Evolutionary conservation across 495 filamentous ascomycete genomes (phyloP).

Genomic region (Lasiosphaeriaceae sp.): DNA sequence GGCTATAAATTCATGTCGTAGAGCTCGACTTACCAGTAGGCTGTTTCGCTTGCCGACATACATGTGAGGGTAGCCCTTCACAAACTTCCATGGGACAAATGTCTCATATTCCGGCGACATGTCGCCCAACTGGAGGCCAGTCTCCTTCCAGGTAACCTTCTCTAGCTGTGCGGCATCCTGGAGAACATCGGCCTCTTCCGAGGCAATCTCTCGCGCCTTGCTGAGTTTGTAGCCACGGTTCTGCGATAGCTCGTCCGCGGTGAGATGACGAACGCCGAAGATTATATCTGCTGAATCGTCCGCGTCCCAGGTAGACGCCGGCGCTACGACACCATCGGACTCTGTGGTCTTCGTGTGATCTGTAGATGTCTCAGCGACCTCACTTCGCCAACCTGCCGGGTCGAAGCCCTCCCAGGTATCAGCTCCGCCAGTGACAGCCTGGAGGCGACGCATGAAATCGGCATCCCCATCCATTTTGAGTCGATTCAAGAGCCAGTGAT

Average conservation of each 20-base stretch:
- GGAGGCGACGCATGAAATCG: conserved; percentile 10
- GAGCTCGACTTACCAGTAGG: conserved; percentile 33
- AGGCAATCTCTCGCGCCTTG: conserved; percentile 16
- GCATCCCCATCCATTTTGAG: conserved; percentile 12
- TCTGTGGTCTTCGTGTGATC: too few relatives aligned
- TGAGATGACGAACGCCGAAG: conserved; percentile 15
- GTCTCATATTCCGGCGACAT: conserved; percentile 8
- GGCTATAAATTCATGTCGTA: background rate
- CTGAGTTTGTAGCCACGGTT: conserved; percentile 14
- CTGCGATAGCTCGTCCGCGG: background rate
- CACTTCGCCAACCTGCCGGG: conserved; percentile 8
- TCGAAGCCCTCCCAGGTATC: conserved; percentile 17
- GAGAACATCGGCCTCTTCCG: conserved; percentile 7
- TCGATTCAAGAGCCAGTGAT: too few relatives aligned
- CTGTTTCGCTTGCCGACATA: conserved; percentile 48
- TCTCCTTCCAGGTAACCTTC: conserved; percentile 17
- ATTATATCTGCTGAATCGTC: conserved; percentile 19
- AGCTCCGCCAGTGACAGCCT: conserved; percentile 6
- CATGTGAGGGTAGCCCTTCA: conserved; percentile 58
- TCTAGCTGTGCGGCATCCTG: conserved; percentile 9
- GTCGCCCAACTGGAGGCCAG: conserved; percentile 26
- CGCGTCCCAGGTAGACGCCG: too few relatives aligned
- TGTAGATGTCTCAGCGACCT: background rate
- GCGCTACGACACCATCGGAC: too few relatives aligned
- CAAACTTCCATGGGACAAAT: conserved; percentile 59